A percentile compares a stretch with the other conserved stretches of the same genome.
phyloP scores from a whole-genome alignment of 2,329 filamentous ascomycete genomes.

The Epichloe scottii region DNA sequence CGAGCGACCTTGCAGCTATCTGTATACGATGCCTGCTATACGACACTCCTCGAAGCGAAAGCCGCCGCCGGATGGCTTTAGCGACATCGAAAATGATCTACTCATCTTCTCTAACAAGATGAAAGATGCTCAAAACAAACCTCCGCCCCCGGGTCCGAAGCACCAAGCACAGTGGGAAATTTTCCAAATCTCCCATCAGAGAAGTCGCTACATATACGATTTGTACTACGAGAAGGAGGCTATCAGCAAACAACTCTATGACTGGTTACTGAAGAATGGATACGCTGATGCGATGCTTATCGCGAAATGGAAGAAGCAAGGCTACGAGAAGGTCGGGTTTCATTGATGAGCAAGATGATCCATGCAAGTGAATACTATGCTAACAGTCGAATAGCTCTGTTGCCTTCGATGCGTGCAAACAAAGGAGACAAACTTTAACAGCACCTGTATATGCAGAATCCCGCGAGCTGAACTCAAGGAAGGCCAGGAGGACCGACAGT shows the following conservation, averaged over 20 bases:
- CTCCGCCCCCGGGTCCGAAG: slow-evolving; percentile 65
- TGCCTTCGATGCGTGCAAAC: slow-evolving; percentile 94
- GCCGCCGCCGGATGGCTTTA: slow-evolving; percentile 74
- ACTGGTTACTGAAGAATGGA: slow-evolving; percentile 91
- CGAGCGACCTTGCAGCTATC: neutral
- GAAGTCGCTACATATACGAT: slow-evolving; percentile 88
- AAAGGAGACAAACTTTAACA: slow-evolving; percentile 99
- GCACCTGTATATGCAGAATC: slow-evolving; percentile 93
- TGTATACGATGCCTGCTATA: slow-evolving; percentile 58
- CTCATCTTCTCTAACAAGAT: slow-evolving; percentile 82
- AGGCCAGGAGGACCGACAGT: slow-evolving; percentile 70
- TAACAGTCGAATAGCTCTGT: slow-evolving; percentile 50
- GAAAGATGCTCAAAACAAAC: slow-evolving; percentile 89
- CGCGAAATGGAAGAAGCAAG: slow-evolving; percentile 99
- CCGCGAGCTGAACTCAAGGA: slow-evolving; percentile 84
- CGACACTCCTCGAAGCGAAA: slow-evolving; percentile 66
- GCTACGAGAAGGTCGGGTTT: slow-evolving; percentile 77
- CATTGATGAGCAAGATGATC: slow-evolving; percentile 5
- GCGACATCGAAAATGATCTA: slow-evolving; percentile 77
- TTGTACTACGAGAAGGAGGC: slow-evolving; percentile 97
- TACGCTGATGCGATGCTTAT: slow-evolving; percentile 94
- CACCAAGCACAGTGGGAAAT: slow-evolving; percentile 94
- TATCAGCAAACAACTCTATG: slow-evolving; percentile 83
- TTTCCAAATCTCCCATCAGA: slow-evolving; percentile 92
- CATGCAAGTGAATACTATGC: neutral